Conservation (phyloP, 495 filamentous ascomycete genomes). For the Chaetomium fimeti region DNA sequence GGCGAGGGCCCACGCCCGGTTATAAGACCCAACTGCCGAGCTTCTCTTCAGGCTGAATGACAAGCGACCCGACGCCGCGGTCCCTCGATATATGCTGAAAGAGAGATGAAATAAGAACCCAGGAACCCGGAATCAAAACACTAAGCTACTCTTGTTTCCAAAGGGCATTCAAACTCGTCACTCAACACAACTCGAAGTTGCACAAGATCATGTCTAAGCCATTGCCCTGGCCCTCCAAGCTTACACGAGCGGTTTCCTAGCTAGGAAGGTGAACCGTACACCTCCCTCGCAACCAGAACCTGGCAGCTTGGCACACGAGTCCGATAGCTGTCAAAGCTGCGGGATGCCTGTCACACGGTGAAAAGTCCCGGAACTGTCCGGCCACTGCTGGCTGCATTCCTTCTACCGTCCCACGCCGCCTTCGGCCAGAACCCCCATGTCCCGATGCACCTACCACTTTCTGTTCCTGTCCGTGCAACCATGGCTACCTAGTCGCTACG, state of each 20-base stretch:
- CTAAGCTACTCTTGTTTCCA: not conserved
- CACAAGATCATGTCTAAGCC: not conserved
- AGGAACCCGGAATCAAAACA: not conserved
- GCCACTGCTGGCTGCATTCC: conserved; percentile 6
- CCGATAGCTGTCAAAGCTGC: not conserved
- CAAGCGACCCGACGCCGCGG: conserved; percentile 10
- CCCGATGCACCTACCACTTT: conserved; percentile 20
- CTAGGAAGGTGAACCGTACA: conserved; percentile 15
- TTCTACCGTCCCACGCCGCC: not conserved
- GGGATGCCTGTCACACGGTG: conserved; percentile 15
- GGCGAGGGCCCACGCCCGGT: not conserved
- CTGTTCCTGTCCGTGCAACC: conserved; percentile 23
- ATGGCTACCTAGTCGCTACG: too few species aligned
- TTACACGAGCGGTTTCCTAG: conserved; percentile 15
- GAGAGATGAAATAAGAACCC: not conserved
- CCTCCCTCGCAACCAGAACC: not conserved
- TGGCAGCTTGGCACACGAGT: conserved; percentile 17
- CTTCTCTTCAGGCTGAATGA: conserved; percentile 11
- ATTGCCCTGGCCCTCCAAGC: not conserved
- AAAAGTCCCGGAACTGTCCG: not conserved
- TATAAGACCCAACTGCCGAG: conserved; percentile 2
- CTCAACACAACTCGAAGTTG: not conserved
- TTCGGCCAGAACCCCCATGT: not conserved
- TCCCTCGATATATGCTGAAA: not conserved
- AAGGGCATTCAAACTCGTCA: not conserved